Evolutionary conservation across 371 early-diverging fungal species (phyloP).

Genomic region (Apophysomyces elegans): DNA sequence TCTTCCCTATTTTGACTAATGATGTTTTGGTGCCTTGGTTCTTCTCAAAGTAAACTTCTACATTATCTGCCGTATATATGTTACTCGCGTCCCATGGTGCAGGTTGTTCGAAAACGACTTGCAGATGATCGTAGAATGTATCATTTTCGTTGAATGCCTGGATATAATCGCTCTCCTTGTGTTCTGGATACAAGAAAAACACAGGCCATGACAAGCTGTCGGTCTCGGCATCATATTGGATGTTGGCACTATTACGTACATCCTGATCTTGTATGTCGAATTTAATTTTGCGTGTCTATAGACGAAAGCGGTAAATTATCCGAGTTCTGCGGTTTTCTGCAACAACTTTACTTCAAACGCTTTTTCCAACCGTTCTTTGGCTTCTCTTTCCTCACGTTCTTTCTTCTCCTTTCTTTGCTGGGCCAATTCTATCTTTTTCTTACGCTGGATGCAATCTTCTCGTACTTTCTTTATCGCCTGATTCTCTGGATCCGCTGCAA

Average conservation of each 20-base stretch:
- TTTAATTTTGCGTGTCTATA: constrained; percentile 59
- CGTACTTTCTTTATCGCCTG: constrained; percentile 53
- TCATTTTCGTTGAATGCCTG: constrained; percentile 82
- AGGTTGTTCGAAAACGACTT: constrained; percentile 81
- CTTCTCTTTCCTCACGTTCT: constrained; percentile 52
- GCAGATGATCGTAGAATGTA: constrained; percentile 85
- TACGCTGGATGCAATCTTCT: constrained; percentile 46
- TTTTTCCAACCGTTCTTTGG: constrained; percentile 45
- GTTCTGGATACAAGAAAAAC: constrained; percentile 94
- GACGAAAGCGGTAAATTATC: constrained; percentile 3
- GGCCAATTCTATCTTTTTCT: constrained; percentile 46
- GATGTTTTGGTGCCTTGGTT: constrained; percentile 55
- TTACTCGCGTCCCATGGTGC: constrained; percentile 83
- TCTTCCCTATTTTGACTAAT: constrained; percentile 74
- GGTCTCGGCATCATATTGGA: constrained; percentile 66
- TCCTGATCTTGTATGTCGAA: constrained; percentile 51
- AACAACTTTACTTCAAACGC: constrained; percentile 51
- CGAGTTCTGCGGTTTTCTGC: background rate
- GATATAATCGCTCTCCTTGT: constrained; percentile 90
- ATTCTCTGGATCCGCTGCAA: constrained; percentile 76
- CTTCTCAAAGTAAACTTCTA: constrained; percentile 85
- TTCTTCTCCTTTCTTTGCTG: constrained; percentile 47
- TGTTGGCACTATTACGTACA: constrained; percentile 54
- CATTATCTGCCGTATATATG: constrained; percentile 67
- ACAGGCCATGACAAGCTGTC: constrained; percentile 84